Evolutionary conservation across 192 early-diverging fungal genomes (phyloP), one percentile per base, ranked within the genome.

Genomic region (Entomortierella chlamydospora): DNA sequence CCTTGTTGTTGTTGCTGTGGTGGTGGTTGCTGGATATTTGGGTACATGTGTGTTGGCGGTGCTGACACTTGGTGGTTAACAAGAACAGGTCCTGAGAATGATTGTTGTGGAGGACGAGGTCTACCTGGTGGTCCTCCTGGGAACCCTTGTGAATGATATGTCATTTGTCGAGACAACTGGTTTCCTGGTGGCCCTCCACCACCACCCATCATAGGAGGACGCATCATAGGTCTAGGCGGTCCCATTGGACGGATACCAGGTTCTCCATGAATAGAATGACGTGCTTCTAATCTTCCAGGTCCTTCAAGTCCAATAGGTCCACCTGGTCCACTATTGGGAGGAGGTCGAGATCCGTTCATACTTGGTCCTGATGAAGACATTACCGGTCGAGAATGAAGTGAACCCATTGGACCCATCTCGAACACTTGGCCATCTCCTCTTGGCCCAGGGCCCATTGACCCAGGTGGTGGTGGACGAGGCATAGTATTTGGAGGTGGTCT

Each of bases 391-490:
- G 56, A 50, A 2, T 12, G 7, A n/a, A 47, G 47, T 0, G 54
- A 52, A 5, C 34, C 17, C 61, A 78, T 64, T 6, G 61, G 67
- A 26, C 66, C 67, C 26, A 78, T 22, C 17, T 78, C 74, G 56
- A 70, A 78, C 4, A 54, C 10, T 28, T 78, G 74, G 3, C 61
- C 60, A 37, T 63, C 59, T 13, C 25, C 58, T 43, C 68, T 54
- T 0, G 52, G 20, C 33, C 68, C 67, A n/a, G 61, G 56, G 37
- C 53, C 61, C 39, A 68, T 62, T 0, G 72, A 45, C 6, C 64
- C 66, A 12, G 42, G 41, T 28, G 60, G 65, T 30, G 53, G 60
- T 17, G 60, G 54, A 15, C 66, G 73, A 42, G 59, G 39, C 31
- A 61, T 52, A 51, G 64, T 64, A 34, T 68, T 49, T 4, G 22